phyloP scores from a whole-genome alignment of 176 grass and related monocot species.

The Miscanthus lutarioriparius region DNA sequence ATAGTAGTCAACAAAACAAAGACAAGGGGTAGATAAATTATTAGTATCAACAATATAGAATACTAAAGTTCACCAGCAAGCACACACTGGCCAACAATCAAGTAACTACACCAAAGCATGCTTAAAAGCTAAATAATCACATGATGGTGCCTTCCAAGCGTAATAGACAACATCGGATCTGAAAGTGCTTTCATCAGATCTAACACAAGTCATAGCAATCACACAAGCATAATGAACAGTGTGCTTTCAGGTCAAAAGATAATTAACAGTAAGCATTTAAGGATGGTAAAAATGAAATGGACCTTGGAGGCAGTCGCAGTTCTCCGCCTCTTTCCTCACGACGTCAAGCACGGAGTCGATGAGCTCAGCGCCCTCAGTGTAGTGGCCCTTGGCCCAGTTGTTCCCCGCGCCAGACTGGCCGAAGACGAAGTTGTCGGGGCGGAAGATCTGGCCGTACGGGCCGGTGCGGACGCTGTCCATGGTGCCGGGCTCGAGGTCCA shows the following conservation, averaged over 20 bases:
- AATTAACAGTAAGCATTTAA: conserved; percentile 8
- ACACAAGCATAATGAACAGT: conserved; percentile 7
- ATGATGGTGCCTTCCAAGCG: neutral
- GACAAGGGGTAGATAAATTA: neutral
- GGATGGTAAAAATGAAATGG: conserved; percentile 2
- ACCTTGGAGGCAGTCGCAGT: conserved; percentile 96
- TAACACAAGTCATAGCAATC: neutral
- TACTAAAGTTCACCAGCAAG: neutral
- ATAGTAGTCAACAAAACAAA: neutral
- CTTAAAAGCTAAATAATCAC: conserved; percentile 22
- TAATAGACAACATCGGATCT: neutral
- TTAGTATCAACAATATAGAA: neutral
- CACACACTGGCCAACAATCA: conserved; percentile 1
- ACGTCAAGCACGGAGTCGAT: conserved; percentile 88
- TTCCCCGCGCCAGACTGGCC: conserved; percentile 81
- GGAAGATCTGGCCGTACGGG: conserved; percentile 80
- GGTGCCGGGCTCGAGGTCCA: conserved; percentile 90
- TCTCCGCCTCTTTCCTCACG: conserved; percentile 87
- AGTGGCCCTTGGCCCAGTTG: conserved; percentile 93
- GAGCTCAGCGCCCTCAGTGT: conserved; percentile 87
- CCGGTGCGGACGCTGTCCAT: conserved; percentile 94
- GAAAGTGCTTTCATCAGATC: conserved; percentile 17
- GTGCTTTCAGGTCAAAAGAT: neutral
- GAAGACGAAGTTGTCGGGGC: conserved; percentile 85
- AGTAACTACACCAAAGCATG: neutral